Evolutionary conservation across 2,329 filamentous ascomycete species (phyloP), one percentile per base, ranked within the genome.

Genomic region (Ascosphaera pollenicola): DNA sequence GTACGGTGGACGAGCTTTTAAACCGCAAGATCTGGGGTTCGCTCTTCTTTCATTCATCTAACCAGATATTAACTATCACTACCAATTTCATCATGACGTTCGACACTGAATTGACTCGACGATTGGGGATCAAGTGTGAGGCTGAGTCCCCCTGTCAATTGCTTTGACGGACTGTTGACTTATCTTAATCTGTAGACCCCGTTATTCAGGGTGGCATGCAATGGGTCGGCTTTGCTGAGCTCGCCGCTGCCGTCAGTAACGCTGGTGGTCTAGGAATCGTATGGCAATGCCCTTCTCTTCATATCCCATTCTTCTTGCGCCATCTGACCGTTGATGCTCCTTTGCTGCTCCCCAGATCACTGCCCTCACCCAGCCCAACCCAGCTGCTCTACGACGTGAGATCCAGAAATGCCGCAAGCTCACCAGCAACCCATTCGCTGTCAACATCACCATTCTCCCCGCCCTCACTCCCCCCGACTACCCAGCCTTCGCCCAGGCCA

Each of bases 371-470:
- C 91, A 92, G 70, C 81, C 89, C 26, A 78, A 80, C 13, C 87
- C 89, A 37, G 81, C 84, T 58, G 84, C 82, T 54, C 75, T 98
- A 41, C 84, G 87, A 58, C 79, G 81, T 54, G 89, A 98, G 64
- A 98, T 98, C 61, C 77, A 72, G 46, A 76, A 73, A 62, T 92
- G 82, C 67, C 78, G 75, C 49, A 72, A 67, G 46, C 73, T 95
- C 53, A 66, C 64, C 44, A 59, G 60, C 36, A 61, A 62, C 44
- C 63, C 63, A 35, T 95, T 98, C 58, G 89, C 70, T 52, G 87
- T 95, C 50, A 98, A 98, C 63, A 72, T 95, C 48, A 98, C 89
- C 7, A 76, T 95, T 44, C 76, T 95, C 36, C 89, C 89, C 19
- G 71, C 85, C 41, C 70, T 95, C 49, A 76, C 83, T 8, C 83